Conservation (phyloP, 345 rosid genomes). For the Melastoma malabathricum region DNA sequence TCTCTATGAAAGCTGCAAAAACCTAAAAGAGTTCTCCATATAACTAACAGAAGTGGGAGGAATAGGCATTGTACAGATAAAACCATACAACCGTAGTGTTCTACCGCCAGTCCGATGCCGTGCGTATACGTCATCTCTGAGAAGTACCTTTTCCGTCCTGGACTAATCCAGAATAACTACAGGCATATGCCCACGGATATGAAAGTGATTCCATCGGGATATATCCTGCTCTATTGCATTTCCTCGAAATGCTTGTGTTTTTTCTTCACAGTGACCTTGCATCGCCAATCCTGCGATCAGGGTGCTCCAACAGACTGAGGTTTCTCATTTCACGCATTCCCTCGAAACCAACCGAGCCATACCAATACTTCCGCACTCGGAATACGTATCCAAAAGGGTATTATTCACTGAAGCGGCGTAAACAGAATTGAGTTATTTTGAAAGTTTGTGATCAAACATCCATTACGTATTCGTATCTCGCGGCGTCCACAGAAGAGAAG, state of each 20-base stretch:
- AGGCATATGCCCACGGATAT: constrained; percentile 31
- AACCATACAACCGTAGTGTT: constrained; percentile 40
- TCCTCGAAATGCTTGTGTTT: constrained; percentile 19
- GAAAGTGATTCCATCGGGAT: constrained; percentile 27
- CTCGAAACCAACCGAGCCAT: constrained; percentile 28
- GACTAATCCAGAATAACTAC: constrained; percentile 40
- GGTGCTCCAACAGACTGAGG: constrained; percentile 26
- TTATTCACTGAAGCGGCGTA: constrained; percentile 7
- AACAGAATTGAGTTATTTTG: too few species aligned
- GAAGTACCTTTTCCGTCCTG: constrained; percentile 26
- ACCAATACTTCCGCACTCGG: constrained; percentile 17
- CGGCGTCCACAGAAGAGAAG: too few species aligned
- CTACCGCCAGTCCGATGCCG: constrained; percentile 22
- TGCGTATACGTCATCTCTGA: constrained; percentile 20
- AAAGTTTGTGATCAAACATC: too few species aligned
- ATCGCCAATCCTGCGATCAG: constrained; percentile 36
- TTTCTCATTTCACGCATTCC: constrained; percentile 9
- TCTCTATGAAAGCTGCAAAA: constrained; percentile 38
- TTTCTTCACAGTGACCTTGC: constrained; percentile 32
- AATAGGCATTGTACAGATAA: constrained; percentile 27
- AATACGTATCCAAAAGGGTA: constrained; percentile 12
- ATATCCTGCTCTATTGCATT: constrained; percentile 24
- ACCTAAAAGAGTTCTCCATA: constrained; percentile 48
- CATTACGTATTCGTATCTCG: too few species aligned
- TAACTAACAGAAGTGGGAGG: constrained; percentile 21